Evolutionary conservation across 305 asterid genomes (phyloP).

Genomic region (Solanum hybrid): DNA sequence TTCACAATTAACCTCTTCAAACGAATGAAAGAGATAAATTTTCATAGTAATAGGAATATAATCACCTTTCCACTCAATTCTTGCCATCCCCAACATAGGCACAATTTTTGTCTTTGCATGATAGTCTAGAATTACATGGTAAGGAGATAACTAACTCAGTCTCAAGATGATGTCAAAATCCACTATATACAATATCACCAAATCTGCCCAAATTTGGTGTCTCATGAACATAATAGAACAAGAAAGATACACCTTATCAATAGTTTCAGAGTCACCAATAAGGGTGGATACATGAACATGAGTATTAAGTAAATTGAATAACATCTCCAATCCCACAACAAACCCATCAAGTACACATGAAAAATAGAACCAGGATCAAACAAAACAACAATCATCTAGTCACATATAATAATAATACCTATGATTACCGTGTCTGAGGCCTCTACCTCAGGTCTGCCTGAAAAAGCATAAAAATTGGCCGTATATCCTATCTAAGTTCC

Average conservation of each 20-base stretch:
- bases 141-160: neutral
- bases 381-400: neutral
- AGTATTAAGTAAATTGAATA: neutral
- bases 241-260: neutral
- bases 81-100: neutral
- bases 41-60: neutral
- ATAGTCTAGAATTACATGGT: neutral
- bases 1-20: neutral
- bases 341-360: neutral
- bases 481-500: neutral
- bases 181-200: neutral
- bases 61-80: neutral
- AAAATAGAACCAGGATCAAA: neutral
- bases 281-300: neutral
- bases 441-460: neutral
- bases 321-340: neutral
- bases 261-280: neutral
- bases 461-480: neutral
- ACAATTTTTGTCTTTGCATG: neutral
- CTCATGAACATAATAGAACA: neutral
- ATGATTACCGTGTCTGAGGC: neutral
- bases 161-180: neutral
- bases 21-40: too few relatives aligned
- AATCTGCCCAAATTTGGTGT: neutral
- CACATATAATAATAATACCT: neutral